These are phyloP conservation scores for Fusarium goolgardi DNA, from an alignment of 2,329 filamentous ascomycete species.

Conservation along the genomic window DNA sequence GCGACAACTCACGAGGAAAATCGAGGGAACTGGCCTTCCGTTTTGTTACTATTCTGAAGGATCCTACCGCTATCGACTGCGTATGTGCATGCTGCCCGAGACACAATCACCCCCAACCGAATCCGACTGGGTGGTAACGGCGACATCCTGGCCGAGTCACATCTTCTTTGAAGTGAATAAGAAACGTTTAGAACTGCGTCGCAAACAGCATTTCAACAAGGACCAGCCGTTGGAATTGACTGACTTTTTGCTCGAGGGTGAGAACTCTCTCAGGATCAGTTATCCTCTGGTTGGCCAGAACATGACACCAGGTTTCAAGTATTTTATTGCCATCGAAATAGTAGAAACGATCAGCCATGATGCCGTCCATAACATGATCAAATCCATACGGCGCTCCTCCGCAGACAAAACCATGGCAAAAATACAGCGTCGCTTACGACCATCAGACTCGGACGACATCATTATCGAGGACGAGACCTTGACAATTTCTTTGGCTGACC, in stretches of 20 bases:
- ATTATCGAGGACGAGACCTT: slow-evolving; percentile 68
- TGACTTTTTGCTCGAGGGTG: slow-evolving; percentile 64
- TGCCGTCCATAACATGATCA: slow-evolving; percentile 56
- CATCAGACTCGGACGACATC: slow-evolving; percentile 66
- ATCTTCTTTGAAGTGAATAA: slow-evolving; percentile 77
- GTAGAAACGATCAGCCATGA: slow-evolving; percentile 67
- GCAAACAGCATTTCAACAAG: slow-evolving; percentile 78
- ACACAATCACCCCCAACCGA: slow-evolving; percentile 51
- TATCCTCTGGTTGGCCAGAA: slow-evolving; percentile 49
- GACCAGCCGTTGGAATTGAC: slow-evolving; percentile 84
- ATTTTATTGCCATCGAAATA: slow-evolving; percentile 76
- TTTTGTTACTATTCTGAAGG: slow-evolving; percentile 60
- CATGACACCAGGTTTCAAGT: slow-evolving; percentile 48
- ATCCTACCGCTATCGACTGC: slow-evolving; percentile 73
- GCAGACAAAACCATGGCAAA: slow-evolving; percentile 63
- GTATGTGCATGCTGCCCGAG: slow-evolving; percentile 63
- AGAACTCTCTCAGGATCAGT: slow-evolving; percentile 71
- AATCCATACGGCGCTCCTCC: slow-evolving; percentile 53
- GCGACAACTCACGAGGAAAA: slow-evolving; percentile 51
- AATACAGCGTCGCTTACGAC: slow-evolving; percentile 64
- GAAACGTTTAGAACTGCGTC: slow-evolving; percentile 66
- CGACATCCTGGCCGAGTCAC: slow-evolving; percentile 76
- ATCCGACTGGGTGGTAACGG: slow-evolving; percentile 70
- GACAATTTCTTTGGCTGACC: slow-evolving; percentile 71
- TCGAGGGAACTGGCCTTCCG: slow-evolving; percentile 48